phyloP scores from a whole-genome alignment of 176 grass and related monocot genomes.

The Olyra latifolia region DNA sequence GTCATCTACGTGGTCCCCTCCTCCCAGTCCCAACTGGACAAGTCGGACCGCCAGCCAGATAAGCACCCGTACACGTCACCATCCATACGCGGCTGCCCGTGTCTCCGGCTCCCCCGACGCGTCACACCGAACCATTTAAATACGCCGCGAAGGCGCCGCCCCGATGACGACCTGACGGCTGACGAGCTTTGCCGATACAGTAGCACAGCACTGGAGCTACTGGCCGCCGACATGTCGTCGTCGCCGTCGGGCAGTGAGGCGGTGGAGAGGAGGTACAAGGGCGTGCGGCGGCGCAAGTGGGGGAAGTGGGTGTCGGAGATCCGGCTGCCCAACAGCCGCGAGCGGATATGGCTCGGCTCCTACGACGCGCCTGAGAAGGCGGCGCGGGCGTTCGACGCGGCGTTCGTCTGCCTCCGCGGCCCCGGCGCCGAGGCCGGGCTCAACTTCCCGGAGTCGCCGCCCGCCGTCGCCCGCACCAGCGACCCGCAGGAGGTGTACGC shows the following conservation, averaged over 20 bases:
- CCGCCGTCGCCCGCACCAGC: background rate
- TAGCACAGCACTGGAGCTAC: background rate
- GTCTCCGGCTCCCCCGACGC: no score
- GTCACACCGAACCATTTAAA: background rate
- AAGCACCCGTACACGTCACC: background rate
- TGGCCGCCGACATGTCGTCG: background rate
- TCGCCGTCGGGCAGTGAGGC: background rate
- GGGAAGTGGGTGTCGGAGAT: constrained; percentile 99
- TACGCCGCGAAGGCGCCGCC: background rate
- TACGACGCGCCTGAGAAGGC: constrained; percentile 55
- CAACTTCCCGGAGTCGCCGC: constrained; percentile 55
- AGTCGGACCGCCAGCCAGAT: background rate
- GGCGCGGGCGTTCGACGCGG: constrained; percentile 58
- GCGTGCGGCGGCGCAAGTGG: constrained; percentile 63
- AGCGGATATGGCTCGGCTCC: constrained; percentile 58
- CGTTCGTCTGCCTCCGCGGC: constrained; percentile 54
- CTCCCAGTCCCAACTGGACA: background rate
- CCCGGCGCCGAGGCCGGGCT: constrained; percentile 11
- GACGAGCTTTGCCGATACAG: no score
- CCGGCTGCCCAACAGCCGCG: constrained; percentile 55
- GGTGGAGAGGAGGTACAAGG: constrained; percentile 44
- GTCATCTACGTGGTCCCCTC: background rate
- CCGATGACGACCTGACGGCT: no score
- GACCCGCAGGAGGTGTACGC: constrained; percentile 32
- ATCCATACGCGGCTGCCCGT: no score